Base-by-base conservation (phyloP, 148 eudicot species). In the Heliamphora exappendiculata region DNA sequence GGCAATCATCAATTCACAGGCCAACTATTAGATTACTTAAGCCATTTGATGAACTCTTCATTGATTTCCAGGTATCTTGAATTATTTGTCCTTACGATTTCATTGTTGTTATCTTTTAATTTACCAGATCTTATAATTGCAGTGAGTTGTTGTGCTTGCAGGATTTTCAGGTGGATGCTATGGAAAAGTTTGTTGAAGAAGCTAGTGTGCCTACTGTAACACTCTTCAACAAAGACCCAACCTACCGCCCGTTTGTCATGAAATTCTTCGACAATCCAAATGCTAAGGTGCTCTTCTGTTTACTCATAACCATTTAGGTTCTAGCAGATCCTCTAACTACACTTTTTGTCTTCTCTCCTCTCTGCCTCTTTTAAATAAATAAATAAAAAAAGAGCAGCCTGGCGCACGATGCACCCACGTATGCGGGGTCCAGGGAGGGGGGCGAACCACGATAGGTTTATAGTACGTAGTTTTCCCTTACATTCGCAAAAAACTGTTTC, bases 11-110 rank as follows among this genome's bases (percentile, higher is more conserved):
- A 0, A 83, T 91, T 64, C 55, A 79, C 17, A 87, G 82, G 54
- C 93, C 98, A 3, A 55, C 82, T 5, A 78, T 94, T 36, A 83
- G 98, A 60, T 81, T 94, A 67, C 79, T 94, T 37, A 94, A 92
- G 85, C 98, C 97, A 33, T 94, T 91, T 81, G 98, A 94, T 81
- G 98, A 94, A 66, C 98, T 85, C 72, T 78, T 89, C 42, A 87
- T 80, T 49, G 98, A 94, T 82, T 84, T 75, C 49, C 84, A 88
- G 87, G 96, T 89, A 81, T 60, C 31, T 20, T 44, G 55, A 41
- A n/a, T 1, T 34, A 19, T 66, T 37, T 28, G 50, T 68, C 7
- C 49, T 57, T 19, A n/a, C 22, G 36, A 14, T 20, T 6, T 39
- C 70, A 13, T 1, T n/a, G 4, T 59, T 13, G 13, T 51, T 16